A percentile compares a stretch with the other conserved stretches of the same genome.
Conservation (phyloP, 306 rosid genomes). For the Inga leiocalycina region DNA sequence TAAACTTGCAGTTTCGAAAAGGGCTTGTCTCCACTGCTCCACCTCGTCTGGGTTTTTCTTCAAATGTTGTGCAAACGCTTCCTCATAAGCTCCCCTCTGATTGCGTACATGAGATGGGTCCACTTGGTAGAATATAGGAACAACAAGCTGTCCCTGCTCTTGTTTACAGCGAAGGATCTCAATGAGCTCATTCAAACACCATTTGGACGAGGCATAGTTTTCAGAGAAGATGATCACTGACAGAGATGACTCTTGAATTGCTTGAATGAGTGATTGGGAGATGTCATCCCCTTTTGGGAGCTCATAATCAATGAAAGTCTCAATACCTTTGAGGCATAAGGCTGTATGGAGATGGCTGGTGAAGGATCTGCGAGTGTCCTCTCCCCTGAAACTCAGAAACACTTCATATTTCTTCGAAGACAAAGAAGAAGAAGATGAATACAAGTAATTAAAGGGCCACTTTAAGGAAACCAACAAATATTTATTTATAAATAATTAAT, state of each 20-base stretch:
- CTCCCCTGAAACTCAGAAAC: background rate
- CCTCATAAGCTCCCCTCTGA: background rate
- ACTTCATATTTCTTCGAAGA: background rate
- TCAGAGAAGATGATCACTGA: background rate
- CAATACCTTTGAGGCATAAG: background rate
- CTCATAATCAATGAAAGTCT: background rate
- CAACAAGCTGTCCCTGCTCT: background rate
- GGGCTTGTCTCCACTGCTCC: background rate
- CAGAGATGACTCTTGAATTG: background rate
- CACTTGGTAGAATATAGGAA: background rate
- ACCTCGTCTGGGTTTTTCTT: background rate
- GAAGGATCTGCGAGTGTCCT: background rate
- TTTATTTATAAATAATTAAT: too few species aligned
- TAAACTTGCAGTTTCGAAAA: background rate
- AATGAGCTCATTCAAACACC: background rate
- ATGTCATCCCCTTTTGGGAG: background rate
- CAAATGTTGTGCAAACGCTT: background rate
- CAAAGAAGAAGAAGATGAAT: background rate
- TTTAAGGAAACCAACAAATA: too few species aligned
- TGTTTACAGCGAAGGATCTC: background rate
- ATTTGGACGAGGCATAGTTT: background rate
- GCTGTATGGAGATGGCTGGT: background rate
- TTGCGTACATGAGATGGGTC: background rate
- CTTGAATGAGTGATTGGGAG: background rate
- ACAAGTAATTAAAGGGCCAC: too few species aligned